These are phyloP conservation scores for Pichia sp. DNA, from an alignment of 1,139 yeast species.

Conservation along the genomic window DNA sequence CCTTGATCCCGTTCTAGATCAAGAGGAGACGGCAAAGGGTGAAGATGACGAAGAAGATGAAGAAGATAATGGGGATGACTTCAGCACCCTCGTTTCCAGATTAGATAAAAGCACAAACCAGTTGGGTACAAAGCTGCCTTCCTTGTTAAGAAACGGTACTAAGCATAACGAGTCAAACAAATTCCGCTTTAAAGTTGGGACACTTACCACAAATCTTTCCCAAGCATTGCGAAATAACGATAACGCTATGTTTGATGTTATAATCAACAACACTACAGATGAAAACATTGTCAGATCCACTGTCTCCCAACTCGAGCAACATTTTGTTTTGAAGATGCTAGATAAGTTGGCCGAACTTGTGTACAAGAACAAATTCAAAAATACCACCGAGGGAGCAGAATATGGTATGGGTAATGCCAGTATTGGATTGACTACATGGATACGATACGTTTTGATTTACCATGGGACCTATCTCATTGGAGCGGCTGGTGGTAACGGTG, in stretches of 20 bases:
- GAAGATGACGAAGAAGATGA: slow-evolving; percentile 35
- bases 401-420: slow-evolving; percentile 13
- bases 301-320: slow-evolving; percentile 37
- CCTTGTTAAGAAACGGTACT: slow-evolving; percentile 15
- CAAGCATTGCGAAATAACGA: slow-evolving; percentile 74
- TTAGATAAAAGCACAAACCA: slow-evolving; percentile 15
- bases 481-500: slow-evolving; percentile 24
- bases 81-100: slow-evolving; percentile 51
- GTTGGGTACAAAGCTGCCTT: slow-evolving; percentile 3
- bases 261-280: slow-evolving; percentile 68
- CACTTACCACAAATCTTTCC: slow-evolving; percentile 60
- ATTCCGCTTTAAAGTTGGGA: slow-evolving; percentile 47
- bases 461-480: slow-evolving; percentile 71
- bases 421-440: slow-evolving; percentile 65
- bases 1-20: slow-evolving; percentile 41
- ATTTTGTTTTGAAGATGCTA: slow-evolving; percentile 66
- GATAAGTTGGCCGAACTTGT: slow-evolving; percentile 84
- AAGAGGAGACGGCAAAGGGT: slow-evolving; percentile 30
- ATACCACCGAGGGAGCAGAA: slow-evolving; percentile 48
- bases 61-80: slow-evolving; percentile 37
- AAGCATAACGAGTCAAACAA: slow-evolving; percentile 11
- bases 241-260: slow-evolving; percentile 70
- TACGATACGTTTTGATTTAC: slow-evolving; percentile 84
- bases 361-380: slow-evolving; percentile 42
- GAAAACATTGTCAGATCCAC: slow-evolving; percentile 52